These are phyloP conservation scores for Leccinum longicurvipes DNA, from an alignment of 768 basidiomycete species.

Conservation along the genomic window DNA sequence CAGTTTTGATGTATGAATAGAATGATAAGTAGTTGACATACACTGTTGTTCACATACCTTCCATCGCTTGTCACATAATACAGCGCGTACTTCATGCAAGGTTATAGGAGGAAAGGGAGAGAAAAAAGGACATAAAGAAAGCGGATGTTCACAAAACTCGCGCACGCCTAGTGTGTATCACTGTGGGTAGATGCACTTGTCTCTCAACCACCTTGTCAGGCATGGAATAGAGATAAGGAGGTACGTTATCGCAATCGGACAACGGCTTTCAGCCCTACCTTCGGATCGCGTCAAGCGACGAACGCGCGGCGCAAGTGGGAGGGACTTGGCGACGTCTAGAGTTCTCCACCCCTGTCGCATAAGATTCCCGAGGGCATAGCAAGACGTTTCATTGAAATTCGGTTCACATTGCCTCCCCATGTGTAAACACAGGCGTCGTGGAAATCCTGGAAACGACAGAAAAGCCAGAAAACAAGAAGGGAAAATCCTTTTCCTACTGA, in stretches of 20 bases:
- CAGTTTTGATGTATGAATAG: no score
- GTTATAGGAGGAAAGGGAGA: background rate
- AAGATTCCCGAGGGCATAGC: background rate
- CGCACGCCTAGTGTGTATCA: background rate
- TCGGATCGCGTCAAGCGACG: slow-evolving; percentile 2
- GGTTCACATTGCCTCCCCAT: background rate
- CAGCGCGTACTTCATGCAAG: background rate
- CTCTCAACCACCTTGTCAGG: background rate
- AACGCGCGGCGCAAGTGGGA: background rate
- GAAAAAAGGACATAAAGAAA: background rate
- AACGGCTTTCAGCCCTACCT: slow-evolving; percentile 2
- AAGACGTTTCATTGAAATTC: background rate
- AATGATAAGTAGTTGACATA: no score
- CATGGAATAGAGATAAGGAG: background rate
- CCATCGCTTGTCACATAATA: background rate
- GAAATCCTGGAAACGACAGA: background rate
- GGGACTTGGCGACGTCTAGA: slow-evolving; percentile 1
- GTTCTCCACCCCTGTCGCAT: background rate
- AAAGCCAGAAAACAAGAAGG: background rate
- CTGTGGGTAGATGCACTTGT: no score
- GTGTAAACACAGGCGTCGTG: background rate
- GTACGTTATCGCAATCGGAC: background rate
- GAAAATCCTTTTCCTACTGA: background rate
- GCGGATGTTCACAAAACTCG: background rate
- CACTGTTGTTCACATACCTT: no score